A percentile compares a stretch with the other conserved stretches of the same genome.
These are phyloP conservation scores for Pisolithus orientalis DNA, from an alignment of 768 basidiomycete genomes.

Conservation along the genomic window DNA sequence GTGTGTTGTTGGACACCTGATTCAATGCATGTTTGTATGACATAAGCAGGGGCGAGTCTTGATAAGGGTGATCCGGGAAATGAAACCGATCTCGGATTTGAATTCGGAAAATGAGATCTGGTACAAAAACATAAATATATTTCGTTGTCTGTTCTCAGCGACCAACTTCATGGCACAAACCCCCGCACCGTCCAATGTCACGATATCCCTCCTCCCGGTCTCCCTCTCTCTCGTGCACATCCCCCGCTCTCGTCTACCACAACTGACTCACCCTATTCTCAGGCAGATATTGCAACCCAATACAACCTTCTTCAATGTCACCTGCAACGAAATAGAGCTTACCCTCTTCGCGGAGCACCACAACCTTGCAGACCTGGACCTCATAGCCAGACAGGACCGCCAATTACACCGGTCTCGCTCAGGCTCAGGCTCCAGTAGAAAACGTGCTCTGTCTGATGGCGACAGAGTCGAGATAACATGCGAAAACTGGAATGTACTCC, in stretches of 20 bases:
- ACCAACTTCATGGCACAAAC: conserved; percentile 15
- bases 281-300: conserved; percentile 62
- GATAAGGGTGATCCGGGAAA: neutral
- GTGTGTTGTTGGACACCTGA: neutral
- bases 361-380: conserved; percentile 52
- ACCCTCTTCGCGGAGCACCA: conserved; percentile 62
- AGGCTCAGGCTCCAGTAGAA: conserved; percentile 28
- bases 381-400: conserved; percentile 52
- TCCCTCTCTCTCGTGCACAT: conserved; percentile 70
- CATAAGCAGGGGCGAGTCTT: neutral
- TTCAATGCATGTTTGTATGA: neutral
- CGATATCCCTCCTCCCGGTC: conserved; percentile 66
- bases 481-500: conserved; percentile 73
- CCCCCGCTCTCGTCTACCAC: conserved; percentile 59
- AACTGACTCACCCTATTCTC: conserved; percentile 55
- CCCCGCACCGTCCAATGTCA: conserved; percentile 31
- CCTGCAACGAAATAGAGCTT: conserved; percentile 76
- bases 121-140: neutral
- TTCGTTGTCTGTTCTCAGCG: conserved; percentile 4
- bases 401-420: conserved; percentile 38
- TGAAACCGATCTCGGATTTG: neutral
- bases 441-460: conserved; percentile 29
- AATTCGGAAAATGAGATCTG: neutral
- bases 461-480: conserved; percentile 59
- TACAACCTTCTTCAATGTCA: conserved; percentile 67